Evolutionary conservation across 495 filamentous ascomycete genomes (phyloP).

Genomic region (Aspergillus mulundensis): DNA sequence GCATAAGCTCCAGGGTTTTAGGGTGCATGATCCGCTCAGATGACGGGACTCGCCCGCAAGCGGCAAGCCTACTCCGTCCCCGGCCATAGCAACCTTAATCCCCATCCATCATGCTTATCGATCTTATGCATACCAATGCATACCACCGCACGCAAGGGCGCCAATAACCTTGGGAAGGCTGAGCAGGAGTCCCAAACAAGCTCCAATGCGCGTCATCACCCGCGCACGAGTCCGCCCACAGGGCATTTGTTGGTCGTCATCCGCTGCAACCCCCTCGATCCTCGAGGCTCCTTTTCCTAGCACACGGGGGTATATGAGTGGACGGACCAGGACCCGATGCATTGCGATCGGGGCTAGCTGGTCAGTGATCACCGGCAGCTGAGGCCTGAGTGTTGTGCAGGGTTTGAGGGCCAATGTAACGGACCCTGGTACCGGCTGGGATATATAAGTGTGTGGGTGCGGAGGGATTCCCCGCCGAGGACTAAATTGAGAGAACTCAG

Average conservation of each 20-base stretch:
- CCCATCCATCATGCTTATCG: background rate
- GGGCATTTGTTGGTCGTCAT: background rate
- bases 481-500: no score
- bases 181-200: background rate
- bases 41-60: no score
- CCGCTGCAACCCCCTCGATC: background rate
- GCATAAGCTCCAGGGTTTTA: background rate
- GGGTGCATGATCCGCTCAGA: background rate
- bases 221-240: background rate
- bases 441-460: background rate
- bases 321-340: background rate
- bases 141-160: background rate
- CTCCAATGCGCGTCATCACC: background rate
- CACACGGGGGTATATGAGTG: conserved; percentile 4
- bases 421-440: background rate
- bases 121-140: background rate
- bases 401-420: background rate
- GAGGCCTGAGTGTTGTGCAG: background rate
- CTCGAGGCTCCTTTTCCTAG: background rate
- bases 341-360: background rate
- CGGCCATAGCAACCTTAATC: background rate
- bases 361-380: background rate
- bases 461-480: no score
- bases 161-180: background rate
- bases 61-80: no score